A percentile compares a stretch with the other conserved stretches of the same genome.
phyloP scores from a whole-genome alignment of 345 rosid genomes.

The Anacardium occidentale region DNA sequence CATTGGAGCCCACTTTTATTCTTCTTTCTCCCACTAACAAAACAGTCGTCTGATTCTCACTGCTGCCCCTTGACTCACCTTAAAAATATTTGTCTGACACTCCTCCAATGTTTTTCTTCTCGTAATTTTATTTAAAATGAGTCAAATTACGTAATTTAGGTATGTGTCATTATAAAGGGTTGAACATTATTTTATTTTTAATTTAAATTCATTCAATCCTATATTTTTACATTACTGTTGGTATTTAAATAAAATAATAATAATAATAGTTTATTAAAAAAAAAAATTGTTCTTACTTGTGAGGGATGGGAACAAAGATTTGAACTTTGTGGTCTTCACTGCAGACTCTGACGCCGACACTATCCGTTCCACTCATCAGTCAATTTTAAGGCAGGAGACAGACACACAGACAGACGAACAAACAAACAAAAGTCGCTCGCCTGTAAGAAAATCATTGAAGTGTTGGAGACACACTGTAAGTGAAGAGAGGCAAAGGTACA shows the following conservation, averaged over 20 bases:
- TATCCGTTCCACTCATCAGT: not conserved
- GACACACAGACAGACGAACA: not conserved
- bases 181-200: too few relatives aligned
- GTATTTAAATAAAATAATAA: too few relatives aligned
- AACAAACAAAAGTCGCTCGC: not conserved
- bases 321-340: not conserved
- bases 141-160: too few relatives aligned
- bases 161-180: too few relatives aligned
- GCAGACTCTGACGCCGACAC: conserved; percentile 5
- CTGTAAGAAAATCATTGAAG: not conserved
- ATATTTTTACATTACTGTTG: too few relatives aligned
- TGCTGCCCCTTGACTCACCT: too few relatives aligned
- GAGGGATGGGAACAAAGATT: not conserved
- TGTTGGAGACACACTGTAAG: not conserved
- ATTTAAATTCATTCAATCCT: too few relatives aligned
- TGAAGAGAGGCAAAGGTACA: too few relatives aligned
- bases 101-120: not conserved
- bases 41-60: not conserved
- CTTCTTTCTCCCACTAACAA: not conserved
- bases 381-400: not conserved
- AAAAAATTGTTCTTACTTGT: too few relatives aligned
- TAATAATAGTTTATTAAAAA: too few relatives aligned
- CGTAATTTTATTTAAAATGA: too few relatives aligned
- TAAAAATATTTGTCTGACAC: not conserved
- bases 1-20: not conserved